A percentile compares a stretch with the other conserved stretches of the same genome.
phyloP scores from a whole-genome alignment of 768 basidiomycete species.

The Rhodocollybia butyracea region DNA sequence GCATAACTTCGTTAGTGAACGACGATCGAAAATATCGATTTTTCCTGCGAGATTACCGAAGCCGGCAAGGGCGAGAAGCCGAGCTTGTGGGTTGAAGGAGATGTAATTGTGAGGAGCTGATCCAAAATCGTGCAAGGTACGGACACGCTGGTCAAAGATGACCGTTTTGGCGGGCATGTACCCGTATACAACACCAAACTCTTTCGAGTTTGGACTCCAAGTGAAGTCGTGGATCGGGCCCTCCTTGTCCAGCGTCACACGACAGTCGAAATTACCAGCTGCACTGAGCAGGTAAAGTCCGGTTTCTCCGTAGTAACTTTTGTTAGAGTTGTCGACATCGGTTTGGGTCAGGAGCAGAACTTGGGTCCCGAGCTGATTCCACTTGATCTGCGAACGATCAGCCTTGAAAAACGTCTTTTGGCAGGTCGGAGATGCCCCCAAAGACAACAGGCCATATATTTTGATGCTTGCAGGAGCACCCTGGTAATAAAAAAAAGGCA shows the following conservation, averaged over 20 bases:
- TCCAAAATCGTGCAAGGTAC: slow-evolving; percentile 88
- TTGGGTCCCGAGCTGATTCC: slow-evolving; percentile 93
- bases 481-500: slow-evolving; percentile 28
- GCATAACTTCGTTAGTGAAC: slow-evolving; percentile 72
- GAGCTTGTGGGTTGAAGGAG: slow-evolving; percentile 91
- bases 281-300: slow-evolving; percentile 90
- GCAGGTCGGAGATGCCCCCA: slow-evolving; percentile 63
- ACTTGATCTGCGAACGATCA: slow-evolving; percentile 89
- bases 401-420: slow-evolving; percentile 96
- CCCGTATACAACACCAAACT: slow-evolving; percentile 95
- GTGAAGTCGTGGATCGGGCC: slow-evolving; percentile 95
- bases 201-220: slow-evolving; percentile 96
- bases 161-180: slow-evolving; percentile 95
- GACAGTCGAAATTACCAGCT: slow-evolving; percentile 90
- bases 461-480: slow-evolving; percentile 87
- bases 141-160: slow-evolving; percentile 89
- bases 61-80: slow-evolving; percentile 85
- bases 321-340: slow-evolving; percentile 95
- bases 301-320: slow-evolving; percentile 98
- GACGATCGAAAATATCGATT: slow-evolving; percentile 88
- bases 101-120: slow-evolving; percentile 88
- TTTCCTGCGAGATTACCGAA: slow-evolving; percentile 97
- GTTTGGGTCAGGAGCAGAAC: slow-evolving; percentile 91
- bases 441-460: slow-evolving; percentile 70
- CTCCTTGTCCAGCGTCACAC: slow-evolving; percentile 88